phyloP scores from a whole-genome alignment of 768 basidiomycete species.

The Podaxis carcinomalis region DNA sequence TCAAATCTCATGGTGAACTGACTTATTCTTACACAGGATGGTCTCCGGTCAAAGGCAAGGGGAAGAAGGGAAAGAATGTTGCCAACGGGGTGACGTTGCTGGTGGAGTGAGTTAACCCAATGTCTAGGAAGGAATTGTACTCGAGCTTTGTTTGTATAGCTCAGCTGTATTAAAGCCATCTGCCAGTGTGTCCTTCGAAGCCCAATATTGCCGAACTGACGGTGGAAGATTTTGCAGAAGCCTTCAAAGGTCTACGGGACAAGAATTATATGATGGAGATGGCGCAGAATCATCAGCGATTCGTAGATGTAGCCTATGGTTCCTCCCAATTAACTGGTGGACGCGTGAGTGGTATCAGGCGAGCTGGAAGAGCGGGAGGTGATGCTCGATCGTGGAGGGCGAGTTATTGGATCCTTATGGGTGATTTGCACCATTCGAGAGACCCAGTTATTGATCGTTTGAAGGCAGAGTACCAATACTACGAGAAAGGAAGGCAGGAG shows the following conservation, averaged over 20 bases:
- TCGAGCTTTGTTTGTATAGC: conserved; percentile 39
- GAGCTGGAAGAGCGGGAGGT: conserved; percentile 30
- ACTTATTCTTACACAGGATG: conserved; percentile 76
- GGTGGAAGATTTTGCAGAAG: conserved; percentile 96
- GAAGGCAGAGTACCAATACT: too few relatives aligned
- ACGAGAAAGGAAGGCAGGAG: too few relatives aligned
- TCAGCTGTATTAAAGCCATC: conserved; percentile 77
- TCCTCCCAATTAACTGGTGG: conserved; percentile 40
- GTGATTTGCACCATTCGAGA: neutral
- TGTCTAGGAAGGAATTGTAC: neutral
- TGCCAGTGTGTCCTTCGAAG: conserved; percentile 69
- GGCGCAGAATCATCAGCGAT: conserved; percentile 60
- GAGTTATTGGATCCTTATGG: neutral
- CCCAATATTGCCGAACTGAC: conserved; percentile 82
- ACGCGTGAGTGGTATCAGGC: conserved; percentile 38
- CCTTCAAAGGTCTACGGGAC: conserved; percentile 94
- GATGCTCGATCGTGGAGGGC: neutral
- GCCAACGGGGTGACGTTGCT: conserved; percentile 12
- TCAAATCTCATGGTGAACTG: conserved; percentile 72
- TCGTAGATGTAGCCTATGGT: conserved; percentile 71
- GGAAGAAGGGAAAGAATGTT: conserved; percentile 29
- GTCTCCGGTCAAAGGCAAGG: conserved; percentile 43
- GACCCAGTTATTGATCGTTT: too few relatives aligned
- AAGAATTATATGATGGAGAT: conserved; percentile 84
- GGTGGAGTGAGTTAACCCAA: conserved; percentile 59